Percentiles rank a stretch among this genome's conserved stretches.
phyloP scores from a whole-genome alignment of 2,329 filamentous ascomycete species.

The Nemania sp. region DNA sequence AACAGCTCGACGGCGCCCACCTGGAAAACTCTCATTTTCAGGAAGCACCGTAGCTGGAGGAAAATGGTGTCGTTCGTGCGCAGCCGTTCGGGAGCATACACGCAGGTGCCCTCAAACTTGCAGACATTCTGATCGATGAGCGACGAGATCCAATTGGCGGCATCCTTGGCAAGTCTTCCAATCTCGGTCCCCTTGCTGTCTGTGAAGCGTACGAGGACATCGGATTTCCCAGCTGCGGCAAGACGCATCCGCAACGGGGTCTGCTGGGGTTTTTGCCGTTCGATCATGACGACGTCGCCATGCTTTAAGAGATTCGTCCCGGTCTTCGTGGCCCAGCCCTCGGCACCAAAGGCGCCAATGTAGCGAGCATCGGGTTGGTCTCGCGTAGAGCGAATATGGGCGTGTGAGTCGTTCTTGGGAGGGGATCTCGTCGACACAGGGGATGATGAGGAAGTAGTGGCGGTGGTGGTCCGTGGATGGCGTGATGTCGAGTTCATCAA shows the following conservation, averaged over 20 bases:
- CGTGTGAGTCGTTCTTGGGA: conserved; percentile 21
- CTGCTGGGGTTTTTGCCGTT: conserved; percentile 77
- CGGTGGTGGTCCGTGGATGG: conserved; percentile 11
- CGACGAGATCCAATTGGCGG: conserved; percentile 88
- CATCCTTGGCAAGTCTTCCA: conserved; percentile 83
- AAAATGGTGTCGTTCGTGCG: conserved; percentile 95
- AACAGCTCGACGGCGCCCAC: conserved; percentile 63
- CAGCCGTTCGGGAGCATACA: conserved; percentile 84
- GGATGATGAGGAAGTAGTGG: background rate
- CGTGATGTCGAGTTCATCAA: conserved; percentile 26
- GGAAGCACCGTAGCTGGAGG: conserved; percentile 78
- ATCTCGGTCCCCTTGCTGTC: conserved; percentile 79
- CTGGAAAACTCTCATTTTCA: conserved; percentile 77
- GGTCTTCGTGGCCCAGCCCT: conserved; percentile 89
- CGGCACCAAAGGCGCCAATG: conserved; percentile 88
- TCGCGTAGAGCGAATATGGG: conserved; percentile 19
- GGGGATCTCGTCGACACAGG: conserved; percentile 17
- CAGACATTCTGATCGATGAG: conserved; percentile 90
- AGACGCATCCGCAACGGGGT: conserved; percentile 52
- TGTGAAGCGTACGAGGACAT: conserved; percentile 91
- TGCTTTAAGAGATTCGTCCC: conserved; percentile 76
- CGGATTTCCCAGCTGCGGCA: conserved; percentile 68
- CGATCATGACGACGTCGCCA: conserved; percentile 82
- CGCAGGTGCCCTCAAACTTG: conserved; percentile 82
- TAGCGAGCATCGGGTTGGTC: conserved; percentile 63